Conservation (phyloP, 2,329 filamentous ascomycete species). For the Truncatella angustata region DNA sequence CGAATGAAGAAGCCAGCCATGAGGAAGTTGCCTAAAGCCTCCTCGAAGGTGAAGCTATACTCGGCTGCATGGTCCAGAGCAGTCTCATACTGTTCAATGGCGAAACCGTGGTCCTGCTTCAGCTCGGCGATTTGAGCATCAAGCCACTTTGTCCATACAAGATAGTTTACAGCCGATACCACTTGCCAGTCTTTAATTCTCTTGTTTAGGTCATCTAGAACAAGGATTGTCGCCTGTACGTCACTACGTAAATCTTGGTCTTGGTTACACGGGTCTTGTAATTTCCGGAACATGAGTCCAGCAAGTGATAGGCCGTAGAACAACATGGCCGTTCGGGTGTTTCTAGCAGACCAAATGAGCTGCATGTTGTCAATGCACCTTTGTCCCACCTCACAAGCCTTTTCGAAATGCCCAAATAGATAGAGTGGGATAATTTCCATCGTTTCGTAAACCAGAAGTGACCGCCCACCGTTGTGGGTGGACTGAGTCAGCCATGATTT, state of each 20-base stretch:
- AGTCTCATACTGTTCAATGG: conserved; percentile 66
- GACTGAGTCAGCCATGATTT: conserved; percentile 56
- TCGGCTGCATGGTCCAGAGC: conserved; percentile 70
- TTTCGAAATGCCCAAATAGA: conserved; percentile 61
- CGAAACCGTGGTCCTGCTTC: conserved; percentile 51
- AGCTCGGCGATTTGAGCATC: conserved; percentile 69
- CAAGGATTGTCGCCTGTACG: conserved; percentile 46
- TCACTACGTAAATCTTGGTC: conserved; percentile 43
- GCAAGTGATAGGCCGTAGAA: conserved; percentile 59
- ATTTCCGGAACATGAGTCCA: conserved; percentile 47
- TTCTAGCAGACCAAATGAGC: conserved; percentile 59
- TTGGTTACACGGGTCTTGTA: conserved; percentile 44
- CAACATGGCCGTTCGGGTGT: conserved; percentile 55
- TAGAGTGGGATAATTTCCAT: conserved; percentile 63
- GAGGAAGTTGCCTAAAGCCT: conserved; percentile 70
- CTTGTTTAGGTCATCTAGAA: conserved; percentile 54
- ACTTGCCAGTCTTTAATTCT: conserved; percentile 63
- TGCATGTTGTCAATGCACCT: conserved; percentile 44
- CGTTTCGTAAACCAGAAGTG: conserved; percentile 66
- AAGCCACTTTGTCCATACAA: conserved; percentile 65
- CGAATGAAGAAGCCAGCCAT: conserved; percentile 71
- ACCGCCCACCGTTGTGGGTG: conserved; percentile 59
- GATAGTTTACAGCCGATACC: conserved; percentile 69
- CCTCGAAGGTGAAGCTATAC: conserved; percentile 66
- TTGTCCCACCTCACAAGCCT: conserved; percentile 56